Conservation (phyloP, 768 basidiomycete species). For the Cystobasidium onofrii region DNA sequence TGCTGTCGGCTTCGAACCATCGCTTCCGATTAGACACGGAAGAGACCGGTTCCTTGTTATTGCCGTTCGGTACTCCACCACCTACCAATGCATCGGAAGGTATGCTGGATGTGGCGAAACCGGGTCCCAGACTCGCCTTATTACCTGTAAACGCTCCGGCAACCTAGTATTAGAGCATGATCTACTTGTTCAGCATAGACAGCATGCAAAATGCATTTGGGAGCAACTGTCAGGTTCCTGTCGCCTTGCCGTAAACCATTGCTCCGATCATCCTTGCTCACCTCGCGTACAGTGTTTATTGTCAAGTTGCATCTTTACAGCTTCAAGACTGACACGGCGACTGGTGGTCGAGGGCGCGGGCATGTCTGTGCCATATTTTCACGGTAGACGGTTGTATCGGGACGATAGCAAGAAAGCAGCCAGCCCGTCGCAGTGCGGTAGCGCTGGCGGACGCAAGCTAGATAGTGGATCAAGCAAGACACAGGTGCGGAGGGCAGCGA, state of each 20-base stretch:
- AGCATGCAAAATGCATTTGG: no score
- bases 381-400: neutral
- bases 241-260: no score
- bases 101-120: slow-evolving; percentile 19
- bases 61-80: neutral
- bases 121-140: slow-evolving; percentile 22
- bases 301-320: no score
- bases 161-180: neutral
- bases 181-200: no score
- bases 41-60: neutral
- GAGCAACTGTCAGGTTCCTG: no score
- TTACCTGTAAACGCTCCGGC: neutral
- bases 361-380: neutral
- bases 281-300: no score
- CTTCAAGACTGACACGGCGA: no score
- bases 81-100: neutral
- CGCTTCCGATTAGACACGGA: neutral
- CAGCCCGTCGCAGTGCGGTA: neutral
- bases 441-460: neutral
- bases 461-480: neutral
- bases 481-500: neutral
- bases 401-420: neutral
- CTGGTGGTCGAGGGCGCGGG: no score
- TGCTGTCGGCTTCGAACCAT: neutral
- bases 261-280: neutral